A percentile compares a stretch with the other conserved stretches of the same genome.
Conservation (phyloP, 768 basidiomycete species). For the Kockovaella imperatae region DNA sequence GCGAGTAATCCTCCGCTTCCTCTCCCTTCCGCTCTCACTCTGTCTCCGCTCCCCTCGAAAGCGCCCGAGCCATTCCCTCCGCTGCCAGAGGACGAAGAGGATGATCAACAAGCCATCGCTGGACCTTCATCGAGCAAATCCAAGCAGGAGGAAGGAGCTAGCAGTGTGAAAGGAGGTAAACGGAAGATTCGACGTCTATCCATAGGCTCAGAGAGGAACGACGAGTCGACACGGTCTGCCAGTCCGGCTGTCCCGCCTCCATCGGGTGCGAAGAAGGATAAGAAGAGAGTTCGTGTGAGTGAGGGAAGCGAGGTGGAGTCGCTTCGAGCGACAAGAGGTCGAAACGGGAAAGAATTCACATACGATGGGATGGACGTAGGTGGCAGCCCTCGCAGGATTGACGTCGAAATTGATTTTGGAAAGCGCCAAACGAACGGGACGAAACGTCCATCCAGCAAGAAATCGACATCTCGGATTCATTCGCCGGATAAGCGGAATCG, state of each 20-base stretch:
- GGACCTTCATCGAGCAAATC: conserved; percentile 14
- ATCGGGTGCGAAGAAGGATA: background rate
- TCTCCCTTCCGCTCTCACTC: conserved; percentile 8
- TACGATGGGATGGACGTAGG: too few species aligned
- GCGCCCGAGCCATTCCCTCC: conserved; percentile 26
- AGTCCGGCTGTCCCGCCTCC: background rate
- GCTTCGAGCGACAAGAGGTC: too few species aligned
- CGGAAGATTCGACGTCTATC: conserved; percentile 11
- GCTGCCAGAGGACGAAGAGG: background rate
- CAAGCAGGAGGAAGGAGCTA: too few species aligned
- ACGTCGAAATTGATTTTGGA: too few species aligned
- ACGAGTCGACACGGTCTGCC: background rate
- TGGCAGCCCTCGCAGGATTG: too few species aligned
- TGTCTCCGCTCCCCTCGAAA: conserved; percentile 17
- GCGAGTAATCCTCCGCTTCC: conserved; percentile 22
- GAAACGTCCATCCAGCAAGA: too few species aligned
- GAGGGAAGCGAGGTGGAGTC: background rate
- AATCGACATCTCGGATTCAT: too few species aligned
- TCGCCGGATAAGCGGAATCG: background rate
- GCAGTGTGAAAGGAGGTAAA: too few species aligned
- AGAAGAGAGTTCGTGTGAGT: conserved; percentile 1
- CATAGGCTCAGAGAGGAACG: background rate
- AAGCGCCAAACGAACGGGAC: too few species aligned
- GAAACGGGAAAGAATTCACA: too few species aligned
- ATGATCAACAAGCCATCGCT: too few species aligned